Conservation (phyloP, 192 early-diverging fungal genomes). For the Podila epicladia region DNA sequence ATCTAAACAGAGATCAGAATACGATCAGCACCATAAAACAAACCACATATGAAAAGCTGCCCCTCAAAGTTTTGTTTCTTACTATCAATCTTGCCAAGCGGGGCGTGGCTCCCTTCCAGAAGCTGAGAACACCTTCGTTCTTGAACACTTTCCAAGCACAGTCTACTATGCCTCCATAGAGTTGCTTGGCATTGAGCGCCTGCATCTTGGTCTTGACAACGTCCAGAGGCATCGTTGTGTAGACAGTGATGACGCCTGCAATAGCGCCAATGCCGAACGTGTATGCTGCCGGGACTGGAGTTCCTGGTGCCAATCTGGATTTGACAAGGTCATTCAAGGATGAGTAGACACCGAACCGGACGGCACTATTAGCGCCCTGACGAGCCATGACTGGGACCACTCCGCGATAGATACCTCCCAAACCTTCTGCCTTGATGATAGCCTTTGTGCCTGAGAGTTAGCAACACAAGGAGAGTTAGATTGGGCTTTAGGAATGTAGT, state of each 20-base stretch:
- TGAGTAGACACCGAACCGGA: constrained; percentile 90
- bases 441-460: constrained; percentile 41
- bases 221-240: constrained; percentile 96
- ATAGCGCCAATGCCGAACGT: constrained; percentile 82
- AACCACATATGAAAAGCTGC: background rate
- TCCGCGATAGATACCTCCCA: constrained; percentile 90
- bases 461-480: background rate
- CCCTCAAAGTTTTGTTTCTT: constrained; percentile 8
- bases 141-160: constrained; percentile 77
- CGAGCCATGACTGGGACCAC: constrained; percentile 91
- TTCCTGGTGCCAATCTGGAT: constrained; percentile 27
- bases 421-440: constrained; percentile 77
- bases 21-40: background rate
- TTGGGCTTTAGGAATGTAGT: background rate
- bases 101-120: constrained; percentile 98
- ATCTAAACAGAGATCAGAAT: constrained; percentile 53
- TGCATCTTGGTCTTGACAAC: constrained; percentile 99
- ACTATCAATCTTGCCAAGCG: constrained; percentile 84
- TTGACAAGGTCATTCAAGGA: constrained; percentile 67
- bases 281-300: constrained; percentile 62
- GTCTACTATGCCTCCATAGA: constrained; percentile 79
- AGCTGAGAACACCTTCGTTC: constrained; percentile 80
- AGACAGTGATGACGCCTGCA: constrained; percentile 94
- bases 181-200: constrained; percentile 69
- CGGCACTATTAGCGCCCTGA: constrained; percentile 96